Percentiles rank a stretch among this genome's conserved stretches.
phyloP scores from a whole-genome alignment of 441 rosid genomes.

The Syzygium syzygioides region DNA sequence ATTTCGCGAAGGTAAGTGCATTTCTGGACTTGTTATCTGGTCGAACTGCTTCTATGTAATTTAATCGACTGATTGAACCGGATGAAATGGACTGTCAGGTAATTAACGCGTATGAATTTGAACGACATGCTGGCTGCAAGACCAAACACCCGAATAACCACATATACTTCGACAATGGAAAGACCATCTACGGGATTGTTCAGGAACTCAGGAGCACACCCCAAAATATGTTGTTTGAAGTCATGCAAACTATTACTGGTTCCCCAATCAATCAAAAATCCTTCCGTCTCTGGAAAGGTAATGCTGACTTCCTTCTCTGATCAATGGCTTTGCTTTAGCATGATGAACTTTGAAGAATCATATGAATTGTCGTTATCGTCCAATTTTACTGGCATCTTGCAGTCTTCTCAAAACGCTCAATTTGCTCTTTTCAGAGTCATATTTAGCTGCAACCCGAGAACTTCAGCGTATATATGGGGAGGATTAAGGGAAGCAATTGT shows the following conservation, averaged over 20 bases:
- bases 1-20: not conserved
- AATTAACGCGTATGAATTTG: conserved; percentile 1
- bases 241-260: not conserved
- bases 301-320: not conserved
- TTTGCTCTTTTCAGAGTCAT: conserved; percentile 8
- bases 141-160: not conserved
- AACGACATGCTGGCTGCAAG: conserved; percentile 2
- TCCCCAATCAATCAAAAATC: not conserved
- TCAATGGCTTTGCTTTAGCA: not conserved
- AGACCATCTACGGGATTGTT: conserved; percentile 5
- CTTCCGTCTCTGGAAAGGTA: conserved; percentile 1
- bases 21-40: not conserved
- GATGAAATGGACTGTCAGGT: not conserved
- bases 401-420: not conserved
- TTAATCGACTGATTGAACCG: not conserved
- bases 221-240: not conserved
- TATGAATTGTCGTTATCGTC: not conserved
- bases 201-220: conserved; percentile 4
- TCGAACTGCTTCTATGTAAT: not conserved
- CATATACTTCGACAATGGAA: conserved; percentile 5
- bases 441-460: conserved; percentile 12
- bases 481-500: not conserved
- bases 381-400: not conserved
- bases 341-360: not conserved
- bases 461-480: conserved; percentile 14